These are phyloP conservation scores for Xylaria sp. DNA, from an alignment of 2,329 filamentous ascomycete genomes.

Conservation along the genomic window DNA sequence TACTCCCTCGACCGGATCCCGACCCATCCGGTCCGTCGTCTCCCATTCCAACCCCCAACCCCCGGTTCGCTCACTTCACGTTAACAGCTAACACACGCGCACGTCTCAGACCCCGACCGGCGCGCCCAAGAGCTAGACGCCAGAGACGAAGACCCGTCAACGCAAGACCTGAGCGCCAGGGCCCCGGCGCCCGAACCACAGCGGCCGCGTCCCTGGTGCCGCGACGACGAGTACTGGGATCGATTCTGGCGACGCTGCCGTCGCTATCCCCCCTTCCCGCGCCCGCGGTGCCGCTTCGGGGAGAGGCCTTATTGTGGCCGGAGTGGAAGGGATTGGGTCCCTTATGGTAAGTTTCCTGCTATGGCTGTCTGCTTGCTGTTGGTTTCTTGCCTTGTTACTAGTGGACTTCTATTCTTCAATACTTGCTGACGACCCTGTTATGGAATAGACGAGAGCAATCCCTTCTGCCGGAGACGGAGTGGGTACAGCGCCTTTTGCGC, in stretches of 20 bases:
- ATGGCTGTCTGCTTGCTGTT: background rate
- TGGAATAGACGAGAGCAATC: slow-evolving; percentile 4
- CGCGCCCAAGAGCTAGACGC: background rate
- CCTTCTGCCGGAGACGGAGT: background rate
- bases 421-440: background rate
- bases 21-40: background rate
- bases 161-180: background rate
- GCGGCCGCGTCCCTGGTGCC: background rate
- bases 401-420: no score
- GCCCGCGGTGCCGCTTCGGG: background rate
- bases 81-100: background rate
- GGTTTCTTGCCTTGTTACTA: no score
- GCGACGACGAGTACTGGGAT: slow-evolving; percentile 10
- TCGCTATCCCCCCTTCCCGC: background rate
- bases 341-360: slow-evolving; percentile 12
- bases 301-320: slow-evolving; percentile 12
- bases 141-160: background rate
- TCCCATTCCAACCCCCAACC: no score
- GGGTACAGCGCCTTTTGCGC: slow-evolving; percentile 16
- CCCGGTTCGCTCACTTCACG: background rate
- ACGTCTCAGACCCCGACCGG: background rate
- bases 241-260: slow-evolving; percentile 8
- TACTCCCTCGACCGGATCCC: background rate
- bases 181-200: background rate
- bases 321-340: background rate